Percentiles rank a stretch among this genome's conserved stretches.
These are phyloP conservation scores for Colletotrichum limetticola DNA, from an alignment of 2,329 filamentous ascomycete genomes.

Conservation along the genomic window DNA sequence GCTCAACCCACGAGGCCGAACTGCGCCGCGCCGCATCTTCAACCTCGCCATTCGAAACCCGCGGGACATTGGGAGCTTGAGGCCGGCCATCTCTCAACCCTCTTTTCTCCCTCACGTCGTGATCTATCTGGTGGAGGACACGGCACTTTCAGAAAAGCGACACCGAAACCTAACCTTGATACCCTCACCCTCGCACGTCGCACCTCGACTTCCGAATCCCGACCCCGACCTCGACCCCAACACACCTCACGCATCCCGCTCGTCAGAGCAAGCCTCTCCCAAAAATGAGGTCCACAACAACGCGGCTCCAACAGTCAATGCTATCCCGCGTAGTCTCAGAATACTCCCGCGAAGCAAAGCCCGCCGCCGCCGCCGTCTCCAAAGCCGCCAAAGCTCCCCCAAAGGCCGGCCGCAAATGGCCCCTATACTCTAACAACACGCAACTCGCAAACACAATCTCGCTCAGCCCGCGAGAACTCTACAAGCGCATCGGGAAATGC, in stretches of 20 bases:
- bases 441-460: too few species aligned
- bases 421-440: too few species aligned
- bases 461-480: too few species aligned
- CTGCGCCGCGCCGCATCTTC: not conserved
- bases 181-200: not conserved
- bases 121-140: too few species aligned
- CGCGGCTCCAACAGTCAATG: not conserved
- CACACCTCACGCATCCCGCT: not conserved
- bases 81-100: not conserved
- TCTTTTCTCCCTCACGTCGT: too few species aligned
- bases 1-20: not conserved
- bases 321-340: not conserved
- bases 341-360: not conserved
- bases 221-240: not conserved
- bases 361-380: too few species aligned
- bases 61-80: not conserved
- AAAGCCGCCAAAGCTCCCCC: too few species aligned
- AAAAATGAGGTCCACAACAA: not conserved
- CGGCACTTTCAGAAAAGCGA: too few species aligned
- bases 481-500: constrained; percentile 34
- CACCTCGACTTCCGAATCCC: too few species aligned
- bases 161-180: not conserved
- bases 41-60: not conserved
- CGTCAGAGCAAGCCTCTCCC: not conserved
- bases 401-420: too few species aligned